Percentiles rank a stretch among this genome's conserved stretches.
Conservation (phyloP, 805 yeast genomes). For the Yamadazyma ubonensis region DNA sequence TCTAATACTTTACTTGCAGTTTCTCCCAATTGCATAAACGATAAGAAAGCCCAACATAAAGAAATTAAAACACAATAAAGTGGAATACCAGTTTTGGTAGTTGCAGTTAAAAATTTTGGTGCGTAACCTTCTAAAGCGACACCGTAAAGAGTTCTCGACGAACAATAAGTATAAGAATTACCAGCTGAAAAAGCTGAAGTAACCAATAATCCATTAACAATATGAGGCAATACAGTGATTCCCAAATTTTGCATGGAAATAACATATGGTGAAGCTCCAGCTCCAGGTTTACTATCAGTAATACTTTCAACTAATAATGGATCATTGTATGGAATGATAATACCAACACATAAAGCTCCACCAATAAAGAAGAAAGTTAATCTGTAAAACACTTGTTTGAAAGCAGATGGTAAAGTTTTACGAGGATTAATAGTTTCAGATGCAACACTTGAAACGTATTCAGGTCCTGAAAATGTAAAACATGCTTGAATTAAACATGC, state of each 20-base stretch:
- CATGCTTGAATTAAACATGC: conserved; percentile 69
- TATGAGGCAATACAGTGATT: conserved; percentile 43
- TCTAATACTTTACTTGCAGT: conserved; percentile 27
- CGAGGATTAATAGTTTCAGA: conserved; percentile 78
- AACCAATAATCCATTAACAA: conserved; percentile 43
- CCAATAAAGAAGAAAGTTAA: conserved; percentile 66
- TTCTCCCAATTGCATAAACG: conserved; percentile 57
- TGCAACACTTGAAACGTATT: conserved; percentile 80
- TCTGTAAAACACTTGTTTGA: conserved; percentile 69
- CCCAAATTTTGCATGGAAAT: conserved; percentile 50
- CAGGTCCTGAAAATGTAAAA: conserved; percentile 85
- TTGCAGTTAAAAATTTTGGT: conserved; percentile 42
- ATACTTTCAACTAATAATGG: conserved; percentile 58
- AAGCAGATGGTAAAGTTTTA: conserved; percentile 72
- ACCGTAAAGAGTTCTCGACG: conserved; percentile 48
- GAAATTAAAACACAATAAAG: conserved; percentile 44
- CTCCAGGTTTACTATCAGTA: conserved; percentile 63
- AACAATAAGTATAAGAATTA: conserved; percentile 46
- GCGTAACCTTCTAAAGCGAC: conserved; percentile 47
- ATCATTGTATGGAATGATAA: conserved; percentile 70
- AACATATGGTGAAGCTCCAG: conserved; percentile 51
- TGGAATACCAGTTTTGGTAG: conserved; percentile 49
- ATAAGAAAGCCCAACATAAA: conserved; percentile 56
- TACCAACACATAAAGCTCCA: conserved; percentile 77
- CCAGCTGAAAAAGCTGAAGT: conserved; percentile 51